Percentiles rank a stretch among this genome's conserved stretches.
phyloP scores from a whole-genome alignment of 2,329 filamentous ascomycete genomes.

The Myriosclerotinia curreyana region DNA sequence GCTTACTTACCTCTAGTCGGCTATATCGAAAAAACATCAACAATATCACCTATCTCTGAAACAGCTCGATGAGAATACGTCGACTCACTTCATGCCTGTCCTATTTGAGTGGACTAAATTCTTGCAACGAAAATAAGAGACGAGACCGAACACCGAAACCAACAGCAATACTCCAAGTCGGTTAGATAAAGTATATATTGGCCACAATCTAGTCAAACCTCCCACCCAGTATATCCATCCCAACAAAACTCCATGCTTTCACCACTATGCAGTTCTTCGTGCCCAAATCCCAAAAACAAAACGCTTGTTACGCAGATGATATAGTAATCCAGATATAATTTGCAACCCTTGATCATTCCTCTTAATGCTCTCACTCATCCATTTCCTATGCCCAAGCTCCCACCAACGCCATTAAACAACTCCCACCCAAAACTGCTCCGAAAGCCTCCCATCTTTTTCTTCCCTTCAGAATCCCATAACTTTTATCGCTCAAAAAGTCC shows the following conservation, averaged over 20 bases:
- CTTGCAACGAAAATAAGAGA: neutral
- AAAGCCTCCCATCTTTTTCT: slow-evolving; percentile 59
- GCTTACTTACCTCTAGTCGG: neutral
- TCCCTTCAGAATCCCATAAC: slow-evolving; percentile 58
- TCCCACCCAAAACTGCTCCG: slow-evolving; percentile 57
- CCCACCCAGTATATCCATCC: neutral
- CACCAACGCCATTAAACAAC: slow-evolving; percentile 62
- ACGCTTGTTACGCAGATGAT: neutral
- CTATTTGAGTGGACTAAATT: neutral
- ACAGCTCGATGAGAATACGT: neutral
- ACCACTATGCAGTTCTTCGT: neutral
- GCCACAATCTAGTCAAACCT: neutral
- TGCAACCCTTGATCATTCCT: neutral
- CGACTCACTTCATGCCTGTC: neutral
- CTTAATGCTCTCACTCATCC: neutral
- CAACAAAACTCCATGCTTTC: neutral
- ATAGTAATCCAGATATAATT: neutral
- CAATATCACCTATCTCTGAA: neutral
- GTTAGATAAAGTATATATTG: neutral
- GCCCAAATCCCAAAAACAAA: neutral
- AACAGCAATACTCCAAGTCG: neutral
- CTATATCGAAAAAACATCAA: neutral
- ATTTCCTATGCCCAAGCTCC: slow-evolving; percentile 56
- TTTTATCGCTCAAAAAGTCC: slow-evolving; percentile 74
- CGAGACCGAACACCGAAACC: neutral